Evolutionary conservation across 176 grass and related monocot genomes (phyloP).

Genomic region (Carex myosuroides): DNA sequence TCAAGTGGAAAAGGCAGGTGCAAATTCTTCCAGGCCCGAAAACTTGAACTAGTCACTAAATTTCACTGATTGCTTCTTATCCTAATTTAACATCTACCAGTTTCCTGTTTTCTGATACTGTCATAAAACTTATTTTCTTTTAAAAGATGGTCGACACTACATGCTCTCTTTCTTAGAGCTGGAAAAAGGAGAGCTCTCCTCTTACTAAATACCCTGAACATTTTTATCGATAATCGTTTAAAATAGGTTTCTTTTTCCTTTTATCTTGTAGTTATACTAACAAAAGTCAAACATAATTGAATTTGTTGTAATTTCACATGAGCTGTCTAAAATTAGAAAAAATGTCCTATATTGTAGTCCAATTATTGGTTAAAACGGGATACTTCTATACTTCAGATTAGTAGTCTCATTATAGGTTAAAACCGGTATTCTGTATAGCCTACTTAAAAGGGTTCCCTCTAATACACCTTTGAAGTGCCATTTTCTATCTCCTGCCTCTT

Average conservation of each 20-base stretch:
- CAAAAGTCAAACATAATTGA: not conserved
- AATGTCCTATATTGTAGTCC: too few relatives aligned
- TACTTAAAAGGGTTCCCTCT: not conserved
- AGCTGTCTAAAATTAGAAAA: not conserved
- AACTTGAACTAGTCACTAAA: slow-evolving; percentile 60
- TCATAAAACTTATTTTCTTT: not conserved
- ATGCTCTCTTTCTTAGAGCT: not conserved
- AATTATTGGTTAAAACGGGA: not conserved
- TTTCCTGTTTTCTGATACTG: not conserved
- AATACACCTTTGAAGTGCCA: not conserved
- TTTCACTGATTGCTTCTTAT: slow-evolving; percentile 30
- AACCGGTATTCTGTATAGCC: not conserved
- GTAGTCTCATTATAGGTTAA: not conserved
- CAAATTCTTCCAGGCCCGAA: slow-evolving; percentile 83
- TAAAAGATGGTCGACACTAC: not conserved
- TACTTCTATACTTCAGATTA: not conserved
- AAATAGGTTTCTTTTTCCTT: not conserved
- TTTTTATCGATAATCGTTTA: not conserved
- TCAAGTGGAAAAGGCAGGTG: slow-evolving; percentile 82
- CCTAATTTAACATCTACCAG: not conserved
- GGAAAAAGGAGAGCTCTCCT: not conserved
- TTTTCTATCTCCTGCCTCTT: not conserved
- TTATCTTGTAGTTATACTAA: not conserved
- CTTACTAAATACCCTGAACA: not conserved
- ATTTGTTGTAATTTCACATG: not conserved